phyloP scores from a whole-genome alignment of 805 yeast species.

The Starmerella potacharoeniae region DNA sequence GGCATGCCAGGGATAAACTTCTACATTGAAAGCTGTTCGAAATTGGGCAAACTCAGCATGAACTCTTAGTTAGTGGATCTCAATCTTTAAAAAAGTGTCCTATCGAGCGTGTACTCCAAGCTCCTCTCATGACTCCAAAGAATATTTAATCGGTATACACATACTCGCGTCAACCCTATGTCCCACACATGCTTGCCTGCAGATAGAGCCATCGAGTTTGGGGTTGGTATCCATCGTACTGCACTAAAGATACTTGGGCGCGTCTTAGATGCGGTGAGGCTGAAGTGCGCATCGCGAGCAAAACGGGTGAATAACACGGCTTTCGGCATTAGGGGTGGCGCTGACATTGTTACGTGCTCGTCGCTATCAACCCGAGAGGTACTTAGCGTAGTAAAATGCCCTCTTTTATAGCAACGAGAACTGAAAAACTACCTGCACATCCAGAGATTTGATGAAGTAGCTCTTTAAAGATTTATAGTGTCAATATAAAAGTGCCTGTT shows the following conservation, averaged over 20 bases:
- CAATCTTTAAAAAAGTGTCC: no score
- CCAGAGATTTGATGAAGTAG: no score
- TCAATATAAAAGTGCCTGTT: background rate
- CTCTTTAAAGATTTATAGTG: background rate
- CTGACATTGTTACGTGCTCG: no score
- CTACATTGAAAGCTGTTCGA: no score
- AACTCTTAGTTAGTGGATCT: background rate
- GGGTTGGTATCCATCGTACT: background rate
- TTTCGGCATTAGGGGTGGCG: no score
- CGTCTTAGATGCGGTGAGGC: background rate
- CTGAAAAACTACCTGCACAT: no score
- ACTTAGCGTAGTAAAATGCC: no score
- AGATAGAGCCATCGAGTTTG: background rate
- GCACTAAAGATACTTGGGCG: background rate
- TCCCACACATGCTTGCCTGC: background rate
- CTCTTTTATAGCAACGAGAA: no score
- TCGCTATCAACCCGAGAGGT: no score
- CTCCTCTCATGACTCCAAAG: background rate
- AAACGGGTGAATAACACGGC: background rate
- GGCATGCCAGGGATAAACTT: background rate
- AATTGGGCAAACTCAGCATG: no score
- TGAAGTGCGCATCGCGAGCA: background rate
- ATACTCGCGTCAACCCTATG: background rate
- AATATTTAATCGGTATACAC: background rate
- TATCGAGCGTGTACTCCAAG: no score